phyloP scores from a whole-genome alignment of 1,139 yeast genomes.

The Lodderomyces pseudojiufengensis region DNA sequence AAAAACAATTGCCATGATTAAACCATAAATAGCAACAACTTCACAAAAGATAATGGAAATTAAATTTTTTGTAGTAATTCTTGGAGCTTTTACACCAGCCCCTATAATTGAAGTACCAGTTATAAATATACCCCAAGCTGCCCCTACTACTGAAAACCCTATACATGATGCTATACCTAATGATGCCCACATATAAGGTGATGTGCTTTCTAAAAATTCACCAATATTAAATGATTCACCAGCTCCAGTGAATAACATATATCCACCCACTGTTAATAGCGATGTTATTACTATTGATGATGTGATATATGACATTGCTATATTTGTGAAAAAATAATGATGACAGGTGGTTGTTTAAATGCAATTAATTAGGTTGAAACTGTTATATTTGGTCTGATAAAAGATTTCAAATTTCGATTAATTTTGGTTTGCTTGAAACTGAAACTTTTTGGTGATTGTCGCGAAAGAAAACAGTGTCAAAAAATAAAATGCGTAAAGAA shows the following conservation, averaged over 20 bases:
- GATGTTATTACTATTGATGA: conserved; percentile 25
- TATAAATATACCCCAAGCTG: conserved; percentile 98
- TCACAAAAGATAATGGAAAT: conserved; percentile 98
- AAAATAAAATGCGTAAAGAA: too few species aligned
- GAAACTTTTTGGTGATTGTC: too few species aligned
- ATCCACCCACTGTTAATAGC: conserved; percentile 42
- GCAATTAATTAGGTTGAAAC: too few species aligned
- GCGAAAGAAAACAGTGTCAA: too few species aligned
- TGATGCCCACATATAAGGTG: conserved; percentile 97
- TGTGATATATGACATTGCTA: conserved; percentile 11
- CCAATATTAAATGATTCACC: conserved; percentile 93
- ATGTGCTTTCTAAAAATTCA: conserved; percentile 73
- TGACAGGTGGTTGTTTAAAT: too few species aligned
- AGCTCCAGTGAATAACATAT: conserved; percentile 86
- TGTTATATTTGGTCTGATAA: too few species aligned
- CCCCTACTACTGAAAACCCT: conserved; percentile 93
- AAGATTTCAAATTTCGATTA: too few species aligned
- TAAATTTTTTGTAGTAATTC: conserved; percentile 95
- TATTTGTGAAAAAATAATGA: too few species aligned
- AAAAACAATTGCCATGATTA: conserved; percentile 96
- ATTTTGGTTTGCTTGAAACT: too few species aligned
- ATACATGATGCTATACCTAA: conserved; percentile 91
- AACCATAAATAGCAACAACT: conserved; percentile 97
- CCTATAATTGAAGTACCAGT: conserved; percentile 95
- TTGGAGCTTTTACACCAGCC: conserved; percentile 96